Percentiles rank a stretch among this genome's conserved stretches.
Evolutionary conservation across 352 stramenopile genomes (phyloP).

Genomic region (Pseudoperonospora humuli): DNA sequence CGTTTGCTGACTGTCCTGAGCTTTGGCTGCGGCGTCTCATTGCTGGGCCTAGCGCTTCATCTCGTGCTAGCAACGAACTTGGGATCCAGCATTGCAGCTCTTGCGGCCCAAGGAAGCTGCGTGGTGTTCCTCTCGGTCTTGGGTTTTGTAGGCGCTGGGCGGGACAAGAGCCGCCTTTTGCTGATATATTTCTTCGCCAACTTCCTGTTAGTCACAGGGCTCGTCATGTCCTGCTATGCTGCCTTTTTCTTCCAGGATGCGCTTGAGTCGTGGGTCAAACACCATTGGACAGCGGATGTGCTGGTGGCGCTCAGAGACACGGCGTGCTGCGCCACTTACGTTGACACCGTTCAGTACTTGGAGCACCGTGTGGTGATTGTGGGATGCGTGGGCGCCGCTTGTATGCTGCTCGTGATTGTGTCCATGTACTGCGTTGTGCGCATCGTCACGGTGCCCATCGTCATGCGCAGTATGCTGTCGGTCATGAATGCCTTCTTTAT

Average conservation of each 20-base stretch:
- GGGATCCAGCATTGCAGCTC: conserved; percentile 36
- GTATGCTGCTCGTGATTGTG: conserved; percentile 39
- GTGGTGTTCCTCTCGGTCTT: conserved; percentile 46
- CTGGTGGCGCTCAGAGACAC: conserved; percentile 38
- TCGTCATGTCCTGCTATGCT: conserved; percentile 56
- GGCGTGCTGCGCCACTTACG: conserved; percentile 53
- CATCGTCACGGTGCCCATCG: conserved; percentile 81
- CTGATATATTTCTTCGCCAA: conserved; percentile 75
- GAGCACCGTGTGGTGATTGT: conserved; percentile 39
- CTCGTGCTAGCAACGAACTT: conserved; percentile 44
- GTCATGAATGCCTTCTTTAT: conserved; percentile 72
- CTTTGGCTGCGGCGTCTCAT: conserved; percentile 35
- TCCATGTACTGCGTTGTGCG: conserved; percentile 75
- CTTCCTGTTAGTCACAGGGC: conserved; percentile 50
- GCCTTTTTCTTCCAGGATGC: conserved; percentile 61
- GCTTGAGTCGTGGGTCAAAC: conserved; percentile 65
- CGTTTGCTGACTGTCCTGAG: conserved; percentile 52
- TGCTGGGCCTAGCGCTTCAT: conserved; percentile 48
- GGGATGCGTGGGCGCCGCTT: conserved; percentile 36
- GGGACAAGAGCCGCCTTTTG: conserved; percentile 57
- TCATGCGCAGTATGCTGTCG: conserved; percentile 79
- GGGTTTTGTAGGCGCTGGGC: conserved; percentile 52
- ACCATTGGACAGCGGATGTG: conserved; percentile 49
- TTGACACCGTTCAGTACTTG: conserved; percentile 38
- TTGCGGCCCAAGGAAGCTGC: conserved; percentile 35